A percentile compares a stretch with the other conserved stretches of the same genome.
Conservation (phyloP, 2,329 filamentous ascomycete genomes). For the Colletotrichum chrysophilum region DNA sequence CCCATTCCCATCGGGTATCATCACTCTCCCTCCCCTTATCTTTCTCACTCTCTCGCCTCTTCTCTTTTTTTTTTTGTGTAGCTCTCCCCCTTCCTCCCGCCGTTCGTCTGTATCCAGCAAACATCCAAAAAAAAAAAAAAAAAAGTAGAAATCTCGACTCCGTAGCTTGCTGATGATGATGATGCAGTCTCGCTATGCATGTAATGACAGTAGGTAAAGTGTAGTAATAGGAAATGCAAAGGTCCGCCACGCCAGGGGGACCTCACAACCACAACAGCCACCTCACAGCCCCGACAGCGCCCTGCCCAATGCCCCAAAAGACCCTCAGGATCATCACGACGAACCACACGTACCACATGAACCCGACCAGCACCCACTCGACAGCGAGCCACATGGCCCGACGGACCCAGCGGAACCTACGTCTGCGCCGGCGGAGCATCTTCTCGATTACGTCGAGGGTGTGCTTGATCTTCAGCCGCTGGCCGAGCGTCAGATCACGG, state of each 20-base stretch:
- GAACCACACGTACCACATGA: constrained; percentile 96
- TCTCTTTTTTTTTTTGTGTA: not conserved
- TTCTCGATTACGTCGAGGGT: constrained; percentile 81
- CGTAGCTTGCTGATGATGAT: not conserved
- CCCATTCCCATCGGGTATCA: constrained; percentile 11
- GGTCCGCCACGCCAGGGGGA: no score
- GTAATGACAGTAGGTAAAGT: constrained; percentile 5
- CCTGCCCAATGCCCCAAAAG: constrained; percentile 66
- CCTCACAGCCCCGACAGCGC: constrained; percentile 62
- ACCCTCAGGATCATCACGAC: constrained; percentile 79
- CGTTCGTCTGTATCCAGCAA: not conserved
- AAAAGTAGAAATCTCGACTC: not conserved
- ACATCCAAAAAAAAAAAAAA: not conserved
- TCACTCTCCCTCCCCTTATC: not conserved
- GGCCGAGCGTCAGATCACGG: constrained; percentile 75
- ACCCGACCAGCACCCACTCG: constrained; percentile 85
- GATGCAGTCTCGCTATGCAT: constrained; percentile 12
- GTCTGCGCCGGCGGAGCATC: constrained; percentile 71
- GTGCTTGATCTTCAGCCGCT: constrained; percentile 80
- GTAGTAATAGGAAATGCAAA: not conserved
- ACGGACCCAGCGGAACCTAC: constrained; percentile 75
- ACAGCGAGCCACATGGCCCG: constrained; percentile 80
- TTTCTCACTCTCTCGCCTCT: not conserved
- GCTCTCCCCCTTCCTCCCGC: not conserved
- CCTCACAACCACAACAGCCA: constrained; percentile 84